A percentile compares a stretch with the other conserved stretches of the same genome.
Evolutionary conservation across 108 stramenopile species (phyloP).

Genomic region (Aurantiochytrium sp.): DNA sequence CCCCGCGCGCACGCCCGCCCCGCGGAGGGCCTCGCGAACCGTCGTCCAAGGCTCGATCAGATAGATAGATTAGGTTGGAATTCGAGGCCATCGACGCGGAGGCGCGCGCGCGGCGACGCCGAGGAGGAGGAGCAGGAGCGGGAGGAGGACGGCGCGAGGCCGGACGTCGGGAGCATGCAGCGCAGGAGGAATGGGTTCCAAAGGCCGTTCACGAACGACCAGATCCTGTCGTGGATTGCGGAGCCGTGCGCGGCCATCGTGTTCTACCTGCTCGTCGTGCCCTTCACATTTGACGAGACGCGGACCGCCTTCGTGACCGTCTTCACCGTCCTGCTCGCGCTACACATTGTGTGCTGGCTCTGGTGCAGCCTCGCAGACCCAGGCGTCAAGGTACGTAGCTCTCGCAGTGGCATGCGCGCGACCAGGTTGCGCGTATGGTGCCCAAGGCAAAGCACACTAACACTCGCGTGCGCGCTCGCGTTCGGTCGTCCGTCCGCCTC

Average conservation of each 20-base stretch:
- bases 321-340: background rate
- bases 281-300: background rate
- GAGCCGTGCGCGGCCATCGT: background rate
- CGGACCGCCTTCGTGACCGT: background rate
- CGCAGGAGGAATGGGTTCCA: conserved; percentile 1
- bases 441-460: too few species aligned
- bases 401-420: background rate
- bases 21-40: too few species aligned
- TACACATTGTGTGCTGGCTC: background rate
- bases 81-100: too few species aligned
- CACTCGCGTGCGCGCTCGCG: background rate
- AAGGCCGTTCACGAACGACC: conserved; percentile 25
- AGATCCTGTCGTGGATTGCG: conserved; percentile 3
- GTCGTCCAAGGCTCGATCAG: too few species aligned
- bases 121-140: background rate
- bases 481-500: background rate
- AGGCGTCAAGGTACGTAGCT: background rate
- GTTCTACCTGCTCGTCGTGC: background rate
- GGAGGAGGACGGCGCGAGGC: background rate
- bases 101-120: background rate
- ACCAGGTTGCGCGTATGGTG: too few species aligned
- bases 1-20: too few species aligned
- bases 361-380: conserved; percentile 13
- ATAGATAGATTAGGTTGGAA: too few species aligned
- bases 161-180: background rate